Percentiles rank a stretch among this genome's conserved stretches.
Evolutionary conservation across 345 rosid genomes (phyloP).

Genomic region (Populus tremula): DNA sequence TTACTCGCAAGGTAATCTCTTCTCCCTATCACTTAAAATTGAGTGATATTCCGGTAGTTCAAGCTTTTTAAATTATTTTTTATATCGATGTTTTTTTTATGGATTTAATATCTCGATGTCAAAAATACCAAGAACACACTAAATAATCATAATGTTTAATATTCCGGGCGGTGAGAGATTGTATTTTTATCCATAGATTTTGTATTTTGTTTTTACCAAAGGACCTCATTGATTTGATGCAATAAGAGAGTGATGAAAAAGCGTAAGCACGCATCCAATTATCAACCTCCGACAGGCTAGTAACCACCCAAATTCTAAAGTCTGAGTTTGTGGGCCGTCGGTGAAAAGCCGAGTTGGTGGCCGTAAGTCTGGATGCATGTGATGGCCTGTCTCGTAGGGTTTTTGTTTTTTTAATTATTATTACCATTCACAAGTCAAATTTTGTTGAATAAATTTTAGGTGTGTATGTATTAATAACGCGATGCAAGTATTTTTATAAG

Average conservation of each 20-base stretch:
- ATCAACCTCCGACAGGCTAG: not conserved
- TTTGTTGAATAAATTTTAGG: no score
- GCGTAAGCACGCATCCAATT: not conserved
- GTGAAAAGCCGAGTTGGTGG: not conserved
- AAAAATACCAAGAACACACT: not conserved
- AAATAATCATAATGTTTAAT: no score
- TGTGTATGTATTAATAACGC: no score
- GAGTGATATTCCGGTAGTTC: no score
- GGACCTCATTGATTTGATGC: not conserved
- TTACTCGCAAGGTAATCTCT: conserved; percentile 83
- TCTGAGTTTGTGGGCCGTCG: not conserved
- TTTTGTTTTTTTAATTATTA: no score
- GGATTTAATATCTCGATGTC: no score
- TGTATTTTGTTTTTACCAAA: not conserved
- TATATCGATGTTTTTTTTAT: no score
- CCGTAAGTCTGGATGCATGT: not conserved
- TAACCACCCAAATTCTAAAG: not conserved
- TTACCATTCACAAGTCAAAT: no score
- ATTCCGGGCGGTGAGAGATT: not conserved
- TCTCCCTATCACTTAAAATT: not conserved
- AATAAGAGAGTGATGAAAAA: not conserved
- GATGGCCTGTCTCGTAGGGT: not conserved
- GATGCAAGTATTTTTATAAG: no score
- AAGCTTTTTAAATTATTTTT: no score
- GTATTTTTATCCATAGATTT: no score